Evolutionary conservation across 1,284 basidiomycete species (phyloP).

Genomic region (Rhodotorula sp.): DNA sequence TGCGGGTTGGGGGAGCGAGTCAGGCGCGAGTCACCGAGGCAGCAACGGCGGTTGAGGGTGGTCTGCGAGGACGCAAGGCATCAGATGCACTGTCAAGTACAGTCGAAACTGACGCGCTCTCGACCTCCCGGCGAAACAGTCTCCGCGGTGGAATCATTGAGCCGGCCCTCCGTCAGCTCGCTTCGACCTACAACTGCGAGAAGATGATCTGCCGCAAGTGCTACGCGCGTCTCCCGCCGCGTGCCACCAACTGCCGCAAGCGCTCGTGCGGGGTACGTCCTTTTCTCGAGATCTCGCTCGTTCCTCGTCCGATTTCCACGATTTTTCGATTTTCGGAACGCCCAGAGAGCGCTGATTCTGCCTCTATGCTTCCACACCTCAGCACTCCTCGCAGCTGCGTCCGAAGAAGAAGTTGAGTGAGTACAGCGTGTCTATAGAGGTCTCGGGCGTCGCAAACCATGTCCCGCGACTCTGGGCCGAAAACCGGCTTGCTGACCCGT

Average conservation of each 20-base stretch:
- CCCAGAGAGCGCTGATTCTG: neutral
- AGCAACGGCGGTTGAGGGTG: no score
- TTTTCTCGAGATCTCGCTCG: neutral
- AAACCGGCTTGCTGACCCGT: neutral
- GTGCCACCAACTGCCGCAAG: conserved; percentile 99
- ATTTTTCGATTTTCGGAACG: neutral
- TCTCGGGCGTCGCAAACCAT: neutral
- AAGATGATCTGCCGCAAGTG: conserved; percentile 90
- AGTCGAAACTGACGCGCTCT: neutral
- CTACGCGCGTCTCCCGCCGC: conserved; percentile 97
- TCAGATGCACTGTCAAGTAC: neutral
- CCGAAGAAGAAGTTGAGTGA: conserved; percentile 87
- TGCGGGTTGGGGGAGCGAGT: no score
- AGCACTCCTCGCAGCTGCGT: conserved; percentile 95
- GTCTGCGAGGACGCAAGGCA: neutral
- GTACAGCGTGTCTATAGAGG: neutral
- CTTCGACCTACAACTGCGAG: conserved; percentile 58
- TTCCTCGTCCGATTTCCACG: no score
- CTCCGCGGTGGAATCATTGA: conserved; percentile 98
- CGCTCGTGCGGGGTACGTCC: conserved; percentile 55
- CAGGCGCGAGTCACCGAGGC: no score
- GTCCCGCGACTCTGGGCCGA: no score
- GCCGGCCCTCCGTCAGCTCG: conserved; percentile 95
- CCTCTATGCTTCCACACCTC: conserved; percentile 20
- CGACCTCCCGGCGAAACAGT: conserved; percentile 51